Evolutionary conservation across 805 yeast genomes (phyloP), one percentile per base, ranked within the genome.

Genomic region (Jamesozyma rosinii): DNA sequence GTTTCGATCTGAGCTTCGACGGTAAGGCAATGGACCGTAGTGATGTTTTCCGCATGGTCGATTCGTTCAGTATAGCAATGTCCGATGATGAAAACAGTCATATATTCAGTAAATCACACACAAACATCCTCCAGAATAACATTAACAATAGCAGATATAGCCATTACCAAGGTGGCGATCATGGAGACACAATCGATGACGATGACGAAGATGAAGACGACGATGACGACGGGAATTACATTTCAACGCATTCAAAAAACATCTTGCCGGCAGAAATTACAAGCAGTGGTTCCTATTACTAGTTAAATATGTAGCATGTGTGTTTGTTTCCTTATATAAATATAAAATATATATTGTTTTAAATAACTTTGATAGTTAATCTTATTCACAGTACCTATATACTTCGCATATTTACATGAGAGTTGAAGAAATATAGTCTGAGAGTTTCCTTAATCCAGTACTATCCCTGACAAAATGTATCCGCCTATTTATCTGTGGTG

Each of bases 1-100:
- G 58, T 41, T 64, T 67, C 56, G 74, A 69, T 20, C 45, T 69
- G 41, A 67, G 71, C 53, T 69, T 69, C 45, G 74, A 69, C 48
- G 74, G 74, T 9, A 69, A 69, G 45, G 74, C 72, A 2, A 56
- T 69, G 61, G 69, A 68, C 50, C 63, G 61, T 42, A 65, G 65
- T 44, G 74, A 69, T 50, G 49, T 67, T 13, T 66, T 67, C 34
- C 61, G 66, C 37, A 55, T 69, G 51, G 70, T 68, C 4, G 72
- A 69, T 44, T 61, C 67, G 4, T 63, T 63, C 38, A 59, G 63
- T 39, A 58, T 64, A 2, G 59, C 64, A 1, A 48, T 59, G 38
- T 59, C 59, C n/a, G 69, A 63, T 42, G 66, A 62, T n/a, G 58
- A 50, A 14, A 50, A 50, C 29, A 38, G 41, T 24, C 20, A 38